These are phyloP conservation scores for Delonix regia DNA, from an alignment of 306 rosid species.

Conservation along the genomic window DNA sequence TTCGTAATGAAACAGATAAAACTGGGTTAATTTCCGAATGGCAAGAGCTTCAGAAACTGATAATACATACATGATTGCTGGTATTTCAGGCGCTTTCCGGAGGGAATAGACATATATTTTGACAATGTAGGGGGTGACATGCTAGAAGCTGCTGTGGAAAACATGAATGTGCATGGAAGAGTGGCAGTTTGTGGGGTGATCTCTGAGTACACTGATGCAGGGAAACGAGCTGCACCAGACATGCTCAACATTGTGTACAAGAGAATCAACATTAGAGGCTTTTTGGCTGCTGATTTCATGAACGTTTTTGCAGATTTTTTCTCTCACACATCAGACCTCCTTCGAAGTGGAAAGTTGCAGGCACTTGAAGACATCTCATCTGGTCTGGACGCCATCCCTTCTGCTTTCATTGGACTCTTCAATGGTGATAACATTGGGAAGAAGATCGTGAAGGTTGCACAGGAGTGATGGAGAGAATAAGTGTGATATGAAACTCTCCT, in stretches of 20 bases:
- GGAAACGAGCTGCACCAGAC: conserved; percentile 50
- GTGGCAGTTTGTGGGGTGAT: conserved; percentile 72
- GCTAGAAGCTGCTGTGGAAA: conserved; percentile 70
- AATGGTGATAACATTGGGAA: conserved; percentile 70
- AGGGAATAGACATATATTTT: conserved; percentile 79
- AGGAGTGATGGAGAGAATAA: conserved; percentile 26
- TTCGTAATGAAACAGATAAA: not conserved
- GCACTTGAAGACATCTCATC: conserved; percentile 57
- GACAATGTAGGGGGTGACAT: conserved; percentile 83
- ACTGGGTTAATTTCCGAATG: not conserved
- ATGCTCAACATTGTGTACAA: conserved; percentile 68
- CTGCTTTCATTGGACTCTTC: conserved; percentile 71
- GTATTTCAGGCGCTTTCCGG: conserved; percentile 58
- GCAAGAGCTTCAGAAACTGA: no score
- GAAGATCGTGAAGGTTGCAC: conserved; percentile 54
- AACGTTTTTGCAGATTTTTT: conserved; percentile 49
- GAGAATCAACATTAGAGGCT: conserved; percentile 64
- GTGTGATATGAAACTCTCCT: not conserved
- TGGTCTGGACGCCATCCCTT: conserved; percentile 66
- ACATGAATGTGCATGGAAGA: conserved; percentile 71
- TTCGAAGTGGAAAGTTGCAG: conserved; percentile 48
- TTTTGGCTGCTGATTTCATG: conserved; percentile 51
- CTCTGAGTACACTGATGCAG: conserved; percentile 53
- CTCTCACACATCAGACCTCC: conserved; percentile 44
- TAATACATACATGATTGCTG: no score